Base-by-base conservation (phyloP, 176 grass and related monocot genomes). In the Musa troglodytarum region DNA sequence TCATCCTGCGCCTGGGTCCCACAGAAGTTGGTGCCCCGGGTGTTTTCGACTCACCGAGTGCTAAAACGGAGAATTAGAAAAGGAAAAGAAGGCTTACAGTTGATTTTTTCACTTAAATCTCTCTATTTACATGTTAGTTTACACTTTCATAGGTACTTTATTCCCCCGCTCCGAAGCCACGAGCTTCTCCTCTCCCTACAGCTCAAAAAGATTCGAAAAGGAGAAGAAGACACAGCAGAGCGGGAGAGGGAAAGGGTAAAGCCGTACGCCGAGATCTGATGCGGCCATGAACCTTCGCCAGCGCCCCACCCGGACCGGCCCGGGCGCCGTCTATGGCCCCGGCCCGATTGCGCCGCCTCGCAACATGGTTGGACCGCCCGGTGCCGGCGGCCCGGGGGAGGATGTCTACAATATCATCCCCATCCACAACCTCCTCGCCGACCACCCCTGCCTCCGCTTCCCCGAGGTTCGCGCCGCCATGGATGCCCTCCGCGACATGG, bases 391-490 rank as follows among this genome's bases (percentile, higher is more conserved):
- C 6, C 17, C 19, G 16, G 24, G 17, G 9, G 74, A 76, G 15
- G 89, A 81, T 53, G 77, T 79, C 21, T 96, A 90, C 81, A 96
- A 96, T 79, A 96, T 96, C 81, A 87, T 92, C 58, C 93, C 93
- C 49, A 96, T 96, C 79, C 86, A 96, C 66, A 87, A 92, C 83
- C 83, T 96, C 54, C 85, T 96, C 34, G 81, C 85, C 10, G 93
- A 92, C 74, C 93, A 96, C 77, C 93, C 93, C 8, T 92, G 85
- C 57, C 87, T 96, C 65, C 83, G 87, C 34, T 90, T 88, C 83
- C 87, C 93, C 14, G 89, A 92, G 81, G 89, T 96, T 43, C 87
- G 93, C 29, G 89, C 90, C n/a, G 93, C 93, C 54, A 89, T 88
- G 16, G 78, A 75, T 34, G 89, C 87, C 50, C 81, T 96, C 15